These are phyloP conservation scores for Angophora floribunda DNA, from an alignment of 345 rosid species.

Conservation along the genomic window DNA sequence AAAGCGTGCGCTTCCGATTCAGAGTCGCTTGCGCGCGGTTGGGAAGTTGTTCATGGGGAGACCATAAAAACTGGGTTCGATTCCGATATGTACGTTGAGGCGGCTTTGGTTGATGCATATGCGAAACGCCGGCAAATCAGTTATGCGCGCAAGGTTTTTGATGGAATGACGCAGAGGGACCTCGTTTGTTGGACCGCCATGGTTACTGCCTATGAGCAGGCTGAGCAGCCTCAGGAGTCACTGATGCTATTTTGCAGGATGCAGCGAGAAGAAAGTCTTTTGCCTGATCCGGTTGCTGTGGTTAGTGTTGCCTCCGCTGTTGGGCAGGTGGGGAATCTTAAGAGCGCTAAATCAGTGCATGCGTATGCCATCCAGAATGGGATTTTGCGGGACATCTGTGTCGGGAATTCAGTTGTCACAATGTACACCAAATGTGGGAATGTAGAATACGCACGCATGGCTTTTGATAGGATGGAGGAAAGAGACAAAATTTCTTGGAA, in stretches of 20 bases:
- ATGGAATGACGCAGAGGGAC: constrained; percentile 45
- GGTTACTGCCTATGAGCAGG: constrained; percentile 41
- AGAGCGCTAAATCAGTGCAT: constrained; percentile 25
- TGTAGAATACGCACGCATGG: constrained; percentile 26
- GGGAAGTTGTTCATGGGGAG: constrained; percentile 36
- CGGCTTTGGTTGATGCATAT: constrained; percentile 42
- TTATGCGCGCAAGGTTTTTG: constrained; percentile 48
- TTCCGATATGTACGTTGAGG: constrained; percentile 41
- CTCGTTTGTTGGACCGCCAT: constrained; percentile 44
- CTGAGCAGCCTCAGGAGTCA: constrained; percentile 26
- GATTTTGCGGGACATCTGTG: constrained; percentile 27
- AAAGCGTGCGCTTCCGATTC: constrained; percentile 28
- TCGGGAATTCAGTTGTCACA: constrained; percentile 47
- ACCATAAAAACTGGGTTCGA: constrained; percentile 37
- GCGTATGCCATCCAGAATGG: constrained; percentile 41
- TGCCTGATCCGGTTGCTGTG: constrained; percentile 23
- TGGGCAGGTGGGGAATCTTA: constrained; percentile 31
- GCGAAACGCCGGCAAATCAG: constrained; percentile 20
- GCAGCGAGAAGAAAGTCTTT: constrained; percentile 28
- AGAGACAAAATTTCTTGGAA: constrained; percentile 69
- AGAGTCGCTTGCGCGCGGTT: constrained; percentile 12
- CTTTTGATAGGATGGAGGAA: constrained; percentile 38
- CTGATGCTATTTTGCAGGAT: constrained; percentile 25
- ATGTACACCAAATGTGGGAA: constrained; percentile 51
- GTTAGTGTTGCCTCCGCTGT: constrained; percentile 46